A percentile compares a stretch with the other conserved stretches of the same genome.
Conservation (phyloP, 371 early-diverging fungal genomes). For the Basidiobolus meristosporus region DNA sequence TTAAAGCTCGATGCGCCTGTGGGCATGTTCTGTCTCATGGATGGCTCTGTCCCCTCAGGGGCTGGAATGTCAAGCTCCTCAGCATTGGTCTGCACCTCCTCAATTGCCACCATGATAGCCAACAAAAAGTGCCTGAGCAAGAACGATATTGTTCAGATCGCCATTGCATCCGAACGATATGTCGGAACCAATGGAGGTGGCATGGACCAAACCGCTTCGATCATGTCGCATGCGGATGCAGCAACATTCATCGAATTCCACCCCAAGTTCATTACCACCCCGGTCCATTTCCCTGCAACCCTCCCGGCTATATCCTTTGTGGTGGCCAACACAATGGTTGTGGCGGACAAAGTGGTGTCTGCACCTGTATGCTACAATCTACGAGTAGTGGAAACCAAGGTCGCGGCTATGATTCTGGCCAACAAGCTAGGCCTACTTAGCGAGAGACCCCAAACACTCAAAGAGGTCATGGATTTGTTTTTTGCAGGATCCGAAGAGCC, state of each 20-base stretch:
- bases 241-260: slow-evolving; percentile 74
- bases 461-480: no score
- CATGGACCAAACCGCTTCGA: slow-evolving; percentile 84
- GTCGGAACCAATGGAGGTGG: slow-evolving; percentile 73
- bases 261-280: slow-evolving; percentile 44
- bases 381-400: slow-evolving; percentile 83
- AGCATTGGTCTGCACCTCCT: no score
- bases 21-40: slow-evolving; percentile 45
- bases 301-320: slow-evolving; percentile 66
- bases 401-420: slow-evolving; percentile 52
- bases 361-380: slow-evolving; percentile 83
- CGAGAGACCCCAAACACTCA: no score
- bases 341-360: slow-evolving; percentile 76
- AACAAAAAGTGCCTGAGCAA: no score
- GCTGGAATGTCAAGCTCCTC: no score
- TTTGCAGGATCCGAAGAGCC: no score
- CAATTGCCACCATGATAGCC: no score
- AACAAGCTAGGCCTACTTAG: slow-evolving; percentile 22
- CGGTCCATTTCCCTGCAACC: slow-evolving; percentile 33
- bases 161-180: slow-evolving; percentile 64
- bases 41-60: slow-evolving; percentile 63
- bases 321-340: slow-evolving; percentile 76
- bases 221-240: slow-evolving; percentile 44
- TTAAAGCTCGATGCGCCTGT: slow-evolving; percentile 25
- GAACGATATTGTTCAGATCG: slow-evolving; percentile 26